Evolutionary conservation across 169 alveolate species (phyloP).

Genomic region (Plasmodium gallinaceum): DNA sequence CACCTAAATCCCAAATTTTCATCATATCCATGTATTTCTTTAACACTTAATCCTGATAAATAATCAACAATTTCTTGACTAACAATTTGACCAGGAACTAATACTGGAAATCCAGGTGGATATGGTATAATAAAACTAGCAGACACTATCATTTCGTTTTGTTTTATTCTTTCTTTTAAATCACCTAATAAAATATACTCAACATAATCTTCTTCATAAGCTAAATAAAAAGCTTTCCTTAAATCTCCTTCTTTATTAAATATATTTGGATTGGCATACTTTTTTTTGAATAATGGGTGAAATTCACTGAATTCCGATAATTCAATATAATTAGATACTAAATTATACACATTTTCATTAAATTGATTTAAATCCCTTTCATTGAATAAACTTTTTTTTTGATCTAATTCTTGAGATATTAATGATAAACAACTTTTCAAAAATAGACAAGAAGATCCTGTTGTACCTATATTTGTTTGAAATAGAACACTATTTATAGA

Average conservation of each 20-base stretch:
- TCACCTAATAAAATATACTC: slow-evolving; percentile 56
- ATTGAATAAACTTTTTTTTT: slow-evolving; percentile 48
- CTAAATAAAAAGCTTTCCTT: slow-evolving; percentile 78
- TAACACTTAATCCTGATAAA: slow-evolving; percentile 77
- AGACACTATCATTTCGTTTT: slow-evolving; percentile 62
- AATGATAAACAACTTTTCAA: slow-evolving; percentile 76
- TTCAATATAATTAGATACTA: slow-evolving; percentile 63
- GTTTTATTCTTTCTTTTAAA: slow-evolving; percentile 42
- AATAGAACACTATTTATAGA: slow-evolving; percentile 79
- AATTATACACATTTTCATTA: slow-evolving; percentile 73
- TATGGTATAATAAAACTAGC: slow-evolving; percentile 82
- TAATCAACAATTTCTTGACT: slow-evolving; percentile 77
- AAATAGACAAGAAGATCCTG: slow-evolving; percentile 79
- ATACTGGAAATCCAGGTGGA: slow-evolving; percentile 82
- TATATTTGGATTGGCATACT: slow-evolving; percentile 9
- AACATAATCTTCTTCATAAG: slow-evolving; percentile 79
- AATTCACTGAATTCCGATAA: slow-evolving; percentile 69
- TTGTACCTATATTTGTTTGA: slow-evolving; percentile 82
- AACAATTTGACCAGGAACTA: slow-evolving; percentile 82
- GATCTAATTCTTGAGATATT: slow-evolving; percentile 73
- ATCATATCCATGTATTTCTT: slow-evolving; percentile 81
- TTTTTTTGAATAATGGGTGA: slow-evolving; percentile 65
- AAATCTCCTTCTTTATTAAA: slow-evolving; percentile 79
- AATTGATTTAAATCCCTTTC: slow-evolving; percentile 77
- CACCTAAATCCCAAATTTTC: slow-evolving; percentile 73